Conservation (phyloP, 129 eudicot genomes). For the Tagetes erecta region DNA sequence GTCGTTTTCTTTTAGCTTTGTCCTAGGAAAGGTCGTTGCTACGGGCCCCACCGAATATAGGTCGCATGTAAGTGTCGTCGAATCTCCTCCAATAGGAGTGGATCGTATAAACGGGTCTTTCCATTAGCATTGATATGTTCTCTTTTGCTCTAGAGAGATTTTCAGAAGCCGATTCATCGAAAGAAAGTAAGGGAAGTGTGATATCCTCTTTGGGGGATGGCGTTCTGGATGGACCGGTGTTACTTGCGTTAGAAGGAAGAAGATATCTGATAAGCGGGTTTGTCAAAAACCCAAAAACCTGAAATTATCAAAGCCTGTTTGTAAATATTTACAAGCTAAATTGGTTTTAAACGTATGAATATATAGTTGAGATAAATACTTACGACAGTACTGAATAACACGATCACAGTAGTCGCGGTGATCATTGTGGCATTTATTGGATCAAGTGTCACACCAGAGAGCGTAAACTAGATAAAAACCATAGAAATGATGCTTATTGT, state of each 20-base stretch:
- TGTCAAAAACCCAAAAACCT: constrained; percentile 94
- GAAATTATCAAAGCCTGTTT: constrained; percentile 24
- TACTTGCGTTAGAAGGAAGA: constrained; percentile 49
- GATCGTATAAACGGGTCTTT: constrained; percentile 83
- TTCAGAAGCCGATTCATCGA: constrained; percentile 66
- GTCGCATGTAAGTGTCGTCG: constrained; percentile 88
- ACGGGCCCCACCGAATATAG: constrained; percentile 81
- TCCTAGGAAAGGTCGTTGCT: constrained; percentile 21
- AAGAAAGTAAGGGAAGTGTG: constrained; percentile 78
- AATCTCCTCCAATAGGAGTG: constrained; percentile 93
- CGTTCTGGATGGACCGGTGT: constrained; percentile 29
- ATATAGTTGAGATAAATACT: constrained; percentile 8
- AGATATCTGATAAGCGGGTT: constrained; percentile 68
- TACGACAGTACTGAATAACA: constrained; percentile 80
- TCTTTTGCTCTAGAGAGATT: constrained; percentile 68
- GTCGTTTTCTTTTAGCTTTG: neutral
- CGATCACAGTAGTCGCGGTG: constrained; percentile 72
- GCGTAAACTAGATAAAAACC: constrained; percentile 56
- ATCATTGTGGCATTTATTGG: constrained; percentile 80
- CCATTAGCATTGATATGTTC: constrained; percentile 71
- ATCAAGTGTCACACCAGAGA: constrained; percentile 72
- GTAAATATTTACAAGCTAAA: neutral
- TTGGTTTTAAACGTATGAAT: neutral
- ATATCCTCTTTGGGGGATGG: constrained; percentile 59
- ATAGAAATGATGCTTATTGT: neutral